These are phyloP conservation scores for Strobilomyces echinocephalus DNA, from an alignment of 768 basidiomycete species.

Conservation along the genomic window DNA sequence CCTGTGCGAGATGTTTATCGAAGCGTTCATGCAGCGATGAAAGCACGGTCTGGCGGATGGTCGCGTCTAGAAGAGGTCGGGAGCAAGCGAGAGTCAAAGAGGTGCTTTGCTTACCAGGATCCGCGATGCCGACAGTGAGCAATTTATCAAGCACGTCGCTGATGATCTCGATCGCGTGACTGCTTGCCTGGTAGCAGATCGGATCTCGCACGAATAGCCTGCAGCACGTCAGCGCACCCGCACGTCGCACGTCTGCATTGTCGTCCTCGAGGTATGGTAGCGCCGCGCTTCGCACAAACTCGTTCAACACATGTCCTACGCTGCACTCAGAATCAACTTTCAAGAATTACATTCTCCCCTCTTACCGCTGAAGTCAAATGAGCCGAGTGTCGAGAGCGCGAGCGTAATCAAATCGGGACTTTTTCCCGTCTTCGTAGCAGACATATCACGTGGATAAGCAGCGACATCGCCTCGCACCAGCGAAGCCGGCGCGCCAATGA, in stretches of 20 bases:
- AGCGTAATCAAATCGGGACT: conserved; percentile 68
- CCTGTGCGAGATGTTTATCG: conserved; percentile 95
- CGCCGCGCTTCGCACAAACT: conserved; percentile 89
- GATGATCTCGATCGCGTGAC: conserved; percentile 93
- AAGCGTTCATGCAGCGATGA: conserved; percentile 87
- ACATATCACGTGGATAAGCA: conserved; percentile 47
- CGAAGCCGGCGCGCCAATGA: conserved; percentile 77
- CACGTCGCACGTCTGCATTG: conserved; percentile 76
- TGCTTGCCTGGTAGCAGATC: conserved; percentile 93
- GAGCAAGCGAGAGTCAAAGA: conserved; percentile 1
- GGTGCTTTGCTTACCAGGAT: conserved; percentile 63
- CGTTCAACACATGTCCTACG: conserved; percentile 86
- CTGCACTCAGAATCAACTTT: conserved; percentile 9
- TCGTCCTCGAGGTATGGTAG: conserved; percentile 94
- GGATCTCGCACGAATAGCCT: conserved; percentile 90
- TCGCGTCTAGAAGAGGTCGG: conserved; percentile 44
- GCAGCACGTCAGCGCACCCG: conserved; percentile 90
- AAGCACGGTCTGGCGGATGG: conserved; percentile 83
- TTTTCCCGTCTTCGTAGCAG: conserved; percentile 52
- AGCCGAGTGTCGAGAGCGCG: conserved; percentile 80
- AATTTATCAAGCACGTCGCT: conserved; percentile 98
- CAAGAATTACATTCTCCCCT: neutral
- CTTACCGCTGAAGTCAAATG: conserved; percentile 91
- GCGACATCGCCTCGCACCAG: conserved; percentile 51
- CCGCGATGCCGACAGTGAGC: conserved; percentile 90